Conservation (phyloP, 805 yeast genomes). For the Starmerella tilneyi region DNA sequence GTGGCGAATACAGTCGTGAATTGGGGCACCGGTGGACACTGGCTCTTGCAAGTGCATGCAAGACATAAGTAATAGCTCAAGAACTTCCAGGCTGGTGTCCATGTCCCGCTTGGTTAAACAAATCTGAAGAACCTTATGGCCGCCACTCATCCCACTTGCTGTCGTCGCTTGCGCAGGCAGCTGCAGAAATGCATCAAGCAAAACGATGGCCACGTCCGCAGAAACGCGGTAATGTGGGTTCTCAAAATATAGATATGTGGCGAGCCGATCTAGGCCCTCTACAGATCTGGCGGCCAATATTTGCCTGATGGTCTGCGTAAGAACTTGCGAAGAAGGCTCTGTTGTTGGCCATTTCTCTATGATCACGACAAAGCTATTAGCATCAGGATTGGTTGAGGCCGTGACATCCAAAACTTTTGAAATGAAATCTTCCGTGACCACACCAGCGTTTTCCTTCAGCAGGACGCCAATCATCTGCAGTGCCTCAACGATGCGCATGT, state of each 20-base stretch:
- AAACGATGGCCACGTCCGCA: conserved; percentile 14
- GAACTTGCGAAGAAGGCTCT: conserved; percentile 1
- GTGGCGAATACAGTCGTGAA: conserved; percentile 7
- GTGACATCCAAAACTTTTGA: conserved; percentile 11
- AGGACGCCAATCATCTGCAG: conserved; percentile 20
- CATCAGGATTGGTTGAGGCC: conserved; percentile 5
- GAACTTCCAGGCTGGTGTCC: conserved; percentile 21
- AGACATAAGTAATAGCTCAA: conserved; percentile 27
- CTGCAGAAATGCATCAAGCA: conserved; percentile 24
- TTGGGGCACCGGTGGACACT: conserved; percentile 8
- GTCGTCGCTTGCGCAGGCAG: conserved; percentile 4
- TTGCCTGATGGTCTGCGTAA: conserved; percentile 3
- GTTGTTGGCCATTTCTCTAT: not conserved
- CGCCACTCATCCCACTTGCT: not conserved
- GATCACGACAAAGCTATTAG: not conserved
- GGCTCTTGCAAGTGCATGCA: conserved; percentile 26
- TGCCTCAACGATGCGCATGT: conserved; percentile 21
- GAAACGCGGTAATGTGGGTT: conserved; percentile 18
- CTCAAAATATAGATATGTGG: conserved; percentile 10
- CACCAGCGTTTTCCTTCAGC: conserved; percentile 11
- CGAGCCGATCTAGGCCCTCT: conserved; percentile 11
- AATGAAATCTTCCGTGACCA: conserved; percentile 11
- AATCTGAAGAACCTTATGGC: conserved; percentile 17
- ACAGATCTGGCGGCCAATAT: conserved; percentile 1
- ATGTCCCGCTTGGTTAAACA: conserved; percentile 9